Evolutionary conservation across 805 yeast species (phyloP).

Genomic region (Ogataea parapolymorpha): DNA sequence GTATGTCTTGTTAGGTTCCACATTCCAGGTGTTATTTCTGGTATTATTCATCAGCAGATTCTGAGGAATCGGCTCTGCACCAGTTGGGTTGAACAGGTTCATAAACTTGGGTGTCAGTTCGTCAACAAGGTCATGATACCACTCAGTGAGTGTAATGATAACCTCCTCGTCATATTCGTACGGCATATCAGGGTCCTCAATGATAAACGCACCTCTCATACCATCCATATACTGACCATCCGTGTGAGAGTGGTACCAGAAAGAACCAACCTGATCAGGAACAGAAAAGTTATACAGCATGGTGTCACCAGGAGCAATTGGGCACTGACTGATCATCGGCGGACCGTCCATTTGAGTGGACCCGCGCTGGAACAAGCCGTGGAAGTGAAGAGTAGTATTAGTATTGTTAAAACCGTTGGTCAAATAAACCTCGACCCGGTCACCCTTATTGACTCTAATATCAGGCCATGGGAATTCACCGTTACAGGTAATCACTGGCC

Average conservation of each 20-base stretch:
- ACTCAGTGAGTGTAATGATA: constrained; percentile 67
- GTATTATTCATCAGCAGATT: constrained; percentile 78
- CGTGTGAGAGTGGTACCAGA: constrained; percentile 97
- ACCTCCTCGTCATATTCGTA: constrained; percentile 81
- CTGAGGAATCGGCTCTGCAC: constrained; percentile 97
- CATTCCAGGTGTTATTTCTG: constrained; percentile 68
- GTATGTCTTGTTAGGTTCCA: constrained; percentile 84
- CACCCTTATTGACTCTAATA: constrained; percentile 73
- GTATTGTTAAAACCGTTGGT: constrained; percentile 68
- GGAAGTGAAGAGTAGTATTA: constrained; percentile 86
- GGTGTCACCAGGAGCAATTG: constrained; percentile 75
- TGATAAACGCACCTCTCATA: constrained; percentile 73
- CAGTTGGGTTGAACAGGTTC: constrained; percentile 83
- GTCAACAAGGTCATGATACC: constrained; percentile 72
- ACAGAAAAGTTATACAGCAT: constrained; percentile 83
- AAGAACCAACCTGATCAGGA: constrained; percentile 78
- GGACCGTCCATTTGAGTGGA: constrained; percentile 88
- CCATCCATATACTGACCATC: constrained; percentile 93
- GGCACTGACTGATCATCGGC: constrained; percentile 84
- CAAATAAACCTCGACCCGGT: constrained; percentile 67
- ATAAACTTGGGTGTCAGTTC: constrained; percentile 56
- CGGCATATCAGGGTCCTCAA: constrained; percentile 60
- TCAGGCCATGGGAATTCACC: constrained; percentile 82
- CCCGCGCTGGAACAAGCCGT: constrained; percentile 84
- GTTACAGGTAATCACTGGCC: constrained; percentile 49